phyloP scores from a whole-genome alignment of 148 eudicot species.

The Polygonum maritimum region DNA sequence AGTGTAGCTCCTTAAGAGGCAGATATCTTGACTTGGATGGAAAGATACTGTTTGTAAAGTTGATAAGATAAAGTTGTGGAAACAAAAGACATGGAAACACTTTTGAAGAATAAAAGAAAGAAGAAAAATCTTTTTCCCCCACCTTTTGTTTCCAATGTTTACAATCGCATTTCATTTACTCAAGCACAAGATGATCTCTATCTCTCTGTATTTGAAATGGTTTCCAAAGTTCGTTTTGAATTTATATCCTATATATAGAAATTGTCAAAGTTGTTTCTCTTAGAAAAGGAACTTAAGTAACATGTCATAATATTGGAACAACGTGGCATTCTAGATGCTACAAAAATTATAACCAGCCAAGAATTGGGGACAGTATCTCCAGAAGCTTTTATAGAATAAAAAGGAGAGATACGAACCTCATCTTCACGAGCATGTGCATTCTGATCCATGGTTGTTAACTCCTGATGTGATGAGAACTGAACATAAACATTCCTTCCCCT shows the following conservation, averaged over 20 bases:
- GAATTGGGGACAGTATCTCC: neutral
- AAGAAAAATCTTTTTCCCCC: neutral
- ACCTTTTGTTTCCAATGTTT: neutral
- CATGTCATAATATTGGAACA: neutral
- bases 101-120: neutral
- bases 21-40: neutral
- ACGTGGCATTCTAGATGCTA: no score
- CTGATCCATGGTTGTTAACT: slow-evolving; percentile 86
- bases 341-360: neutral
- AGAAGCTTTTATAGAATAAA: neutral
- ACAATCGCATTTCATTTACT: neutral
- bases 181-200: neutral
- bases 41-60: neutral
- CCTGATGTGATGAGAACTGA: slow-evolving; percentile 91
- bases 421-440: slow-evolving; percentile 68
- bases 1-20: neutral
- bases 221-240: no score
- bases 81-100: neutral
- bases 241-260: neutral
- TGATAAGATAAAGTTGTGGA: neutral
- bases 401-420: slow-evolving; percentile 51
- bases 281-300: neutral
- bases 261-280: neutral
- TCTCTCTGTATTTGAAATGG: neutral
- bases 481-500: slow-evolving; percentile 96